A percentile compares a stretch with the other conserved stretches of the same genome.
phyloP scores from a whole-genome alignment of 2,329 filamentous ascomycete genomes.

The Coccinonectria pachysandricola region DNA sequence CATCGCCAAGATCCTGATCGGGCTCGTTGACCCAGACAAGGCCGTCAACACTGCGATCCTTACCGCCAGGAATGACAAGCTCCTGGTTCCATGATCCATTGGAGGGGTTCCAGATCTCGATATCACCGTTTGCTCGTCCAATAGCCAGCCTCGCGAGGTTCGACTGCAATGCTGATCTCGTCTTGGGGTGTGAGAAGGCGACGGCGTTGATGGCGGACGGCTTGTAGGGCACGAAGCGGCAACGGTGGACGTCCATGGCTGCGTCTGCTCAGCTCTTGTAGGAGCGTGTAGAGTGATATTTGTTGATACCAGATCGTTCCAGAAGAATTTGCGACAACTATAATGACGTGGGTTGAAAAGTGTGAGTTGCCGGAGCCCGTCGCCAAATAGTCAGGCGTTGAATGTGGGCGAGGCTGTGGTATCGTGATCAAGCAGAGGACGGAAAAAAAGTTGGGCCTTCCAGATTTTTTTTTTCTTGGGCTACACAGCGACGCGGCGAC shows the following conservation, averaged over 20 bases:
- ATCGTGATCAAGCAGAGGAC: constrained; percentile 4
- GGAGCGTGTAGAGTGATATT: no score
- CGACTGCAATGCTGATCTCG: constrained; percentile 36
- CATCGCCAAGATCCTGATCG: constrained; percentile 55
- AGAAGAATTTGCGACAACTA: no score
- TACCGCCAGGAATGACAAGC: constrained; percentile 70
- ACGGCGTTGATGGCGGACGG: constrained; percentile 88
- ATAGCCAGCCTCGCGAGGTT: constrained; percentile 67
- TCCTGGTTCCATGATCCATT: constrained; percentile 84
- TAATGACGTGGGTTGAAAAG: no score
- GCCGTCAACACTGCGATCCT: constrained; percentile 79
- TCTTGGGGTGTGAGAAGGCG: constrained; percentile 72
- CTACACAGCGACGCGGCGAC: no score
- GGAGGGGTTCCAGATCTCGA: constrained; percentile 93
- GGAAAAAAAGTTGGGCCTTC: constrained; percentile 22
- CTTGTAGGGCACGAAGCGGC: constrained; percentile 88
- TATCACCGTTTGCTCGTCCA: constrained; percentile 86
- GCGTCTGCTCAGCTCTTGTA: no score
- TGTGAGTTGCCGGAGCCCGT: constrained; percentile 6
- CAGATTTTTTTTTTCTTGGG: constrained; percentile 24
- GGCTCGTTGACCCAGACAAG: constrained; percentile 86
- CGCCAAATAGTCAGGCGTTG: constrained; percentile 19
- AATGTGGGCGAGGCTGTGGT: constrained; percentile 9
- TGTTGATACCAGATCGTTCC: no score
- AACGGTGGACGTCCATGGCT: constrained; percentile 89